Evolutionary conservation across 345 rosid genomes (phyloP).

Genomic region (Salix exigua): DNA sequence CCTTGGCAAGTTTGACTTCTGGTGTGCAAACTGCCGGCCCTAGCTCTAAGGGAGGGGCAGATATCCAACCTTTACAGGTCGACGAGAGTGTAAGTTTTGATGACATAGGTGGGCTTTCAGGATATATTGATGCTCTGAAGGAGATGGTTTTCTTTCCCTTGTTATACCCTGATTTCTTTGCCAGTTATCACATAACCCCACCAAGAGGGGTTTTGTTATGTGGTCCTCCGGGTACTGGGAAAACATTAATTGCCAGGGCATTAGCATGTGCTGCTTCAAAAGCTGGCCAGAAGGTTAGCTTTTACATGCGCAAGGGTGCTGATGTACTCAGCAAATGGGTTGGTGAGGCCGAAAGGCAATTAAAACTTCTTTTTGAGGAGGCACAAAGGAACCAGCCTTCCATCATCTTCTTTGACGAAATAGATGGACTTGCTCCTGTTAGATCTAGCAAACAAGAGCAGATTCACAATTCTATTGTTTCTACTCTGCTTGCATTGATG

Average conservation of each 20-base stretch:
- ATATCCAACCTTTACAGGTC: conserved; percentile 97
- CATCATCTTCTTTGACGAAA: conserved; percentile 96
- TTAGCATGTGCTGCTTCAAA: conserved; percentile 99
- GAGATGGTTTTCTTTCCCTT: conserved; percentile 99
- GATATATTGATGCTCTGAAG: conserved; percentile 88
- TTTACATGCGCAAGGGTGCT: conserved; percentile 99
- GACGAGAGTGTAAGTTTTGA: conserved; percentile 90
- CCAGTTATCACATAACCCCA: conserved; percentile 91
- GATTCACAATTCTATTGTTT: conserved; percentile 98
- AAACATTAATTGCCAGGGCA: conserved; percentile 98
- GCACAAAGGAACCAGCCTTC: conserved; percentile 99
- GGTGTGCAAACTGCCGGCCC: conserved; percentile 99
- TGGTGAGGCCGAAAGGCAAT: conserved; percentile 99
- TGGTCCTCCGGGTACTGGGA: conserved; percentile 99
- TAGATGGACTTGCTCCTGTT: conserved; percentile 99
- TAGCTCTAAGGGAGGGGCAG: conserved; percentile 99
- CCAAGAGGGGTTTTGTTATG: conserved; percentile 97
- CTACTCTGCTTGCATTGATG: conserved; percentile 98
- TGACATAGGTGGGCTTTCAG: conserved; percentile 96
- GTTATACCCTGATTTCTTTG: conserved; percentile 96
- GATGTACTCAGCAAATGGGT: conserved; percentile 99
- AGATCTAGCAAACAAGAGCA: conserved; percentile 99
- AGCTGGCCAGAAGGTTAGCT: conserved; percentile 99
- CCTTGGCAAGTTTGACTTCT: conserved; percentile 60
- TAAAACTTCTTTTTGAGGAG: conserved; percentile 96